These are phyloP conservation scores for Acmispon strigosus DNA, from an alignment of 306 rosid genomes.

Conservation along the genomic window DNA sequence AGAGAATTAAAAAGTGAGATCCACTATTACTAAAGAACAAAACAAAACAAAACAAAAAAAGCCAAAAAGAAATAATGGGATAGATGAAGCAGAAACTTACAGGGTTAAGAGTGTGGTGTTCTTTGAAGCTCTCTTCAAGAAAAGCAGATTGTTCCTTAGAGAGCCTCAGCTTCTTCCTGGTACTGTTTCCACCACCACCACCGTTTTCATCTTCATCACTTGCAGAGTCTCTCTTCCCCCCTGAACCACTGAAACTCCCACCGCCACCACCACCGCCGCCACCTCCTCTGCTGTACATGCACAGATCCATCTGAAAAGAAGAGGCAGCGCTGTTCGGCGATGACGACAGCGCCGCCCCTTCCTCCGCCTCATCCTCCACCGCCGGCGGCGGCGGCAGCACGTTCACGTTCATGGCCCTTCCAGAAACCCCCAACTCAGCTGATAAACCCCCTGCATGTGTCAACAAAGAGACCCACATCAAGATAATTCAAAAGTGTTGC, in stretches of 20 bases:
- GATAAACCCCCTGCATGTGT: conserved; percentile 41
- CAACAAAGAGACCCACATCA: not conserved
- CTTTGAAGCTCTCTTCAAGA: conserved; percentile 96
- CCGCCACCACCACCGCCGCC: not conserved
- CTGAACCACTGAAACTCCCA: conserved; percentile 9
- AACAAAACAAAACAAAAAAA: not conserved
- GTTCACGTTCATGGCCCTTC: conserved; percentile 49
- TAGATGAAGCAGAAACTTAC: conserved; percentile 20
- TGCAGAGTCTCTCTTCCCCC: conserved; percentile 43
- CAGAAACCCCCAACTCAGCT: conserved; percentile 43
- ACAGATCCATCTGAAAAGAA: conserved; percentile 73
- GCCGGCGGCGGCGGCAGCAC: conserved; percentile 19
- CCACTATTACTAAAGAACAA: not conserved
- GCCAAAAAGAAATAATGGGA: not conserved
- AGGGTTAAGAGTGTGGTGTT: conserved; percentile 86
- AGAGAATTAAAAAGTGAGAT: not conserved
- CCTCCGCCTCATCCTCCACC: conserved; percentile 53
- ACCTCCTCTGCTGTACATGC: conserved; percentile 28
- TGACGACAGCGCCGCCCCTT: conserved; percentile 40
- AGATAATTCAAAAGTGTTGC: not conserved
- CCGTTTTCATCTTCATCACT: conserved; percentile 77
- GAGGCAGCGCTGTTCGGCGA: conserved; percentile 81
- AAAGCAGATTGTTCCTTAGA: conserved; percentile 92
- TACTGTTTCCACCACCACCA: conserved; percentile 21
- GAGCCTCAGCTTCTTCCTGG: conserved; percentile 82